Conservation (phyloP, 805 yeast species). For the Barnettozyma sucrosica region DNA sequence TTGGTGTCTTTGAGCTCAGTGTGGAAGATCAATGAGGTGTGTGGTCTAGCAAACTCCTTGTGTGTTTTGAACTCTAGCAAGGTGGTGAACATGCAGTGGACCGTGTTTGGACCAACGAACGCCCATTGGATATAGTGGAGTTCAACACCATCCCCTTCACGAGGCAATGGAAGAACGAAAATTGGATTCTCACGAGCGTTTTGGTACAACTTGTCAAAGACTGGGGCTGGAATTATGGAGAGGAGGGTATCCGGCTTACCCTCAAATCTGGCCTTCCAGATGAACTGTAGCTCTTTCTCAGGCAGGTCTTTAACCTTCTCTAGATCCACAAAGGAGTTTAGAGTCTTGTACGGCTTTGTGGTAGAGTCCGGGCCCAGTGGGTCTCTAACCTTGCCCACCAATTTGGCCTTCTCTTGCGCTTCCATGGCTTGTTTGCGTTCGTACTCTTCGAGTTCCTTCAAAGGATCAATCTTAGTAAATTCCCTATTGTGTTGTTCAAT, state of each 20-base stretch:
- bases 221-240: constrained; percentile 53
- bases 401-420: constrained; percentile 22
- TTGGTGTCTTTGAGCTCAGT: constrained; percentile 60
- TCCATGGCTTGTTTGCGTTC: constrained; percentile 31
- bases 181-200: constrained; percentile 71
- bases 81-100: constrained; percentile 87
- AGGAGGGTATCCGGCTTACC: constrained; percentile 51
- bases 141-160: constrained; percentile 53
- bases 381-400: constrained; percentile 26
- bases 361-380: constrained; percentile 33
- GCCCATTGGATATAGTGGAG: constrained; percentile 93
- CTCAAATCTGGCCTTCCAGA: constrained; percentile 88
- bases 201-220: constrained; percentile 57
- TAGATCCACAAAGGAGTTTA: constrained; percentile 64
- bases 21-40: constrained; percentile 85
- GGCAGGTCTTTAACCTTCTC: constrained; percentile 57
- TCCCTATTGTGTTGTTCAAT: constrained; percentile 51
- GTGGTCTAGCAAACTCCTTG: constrained; percentile 90
- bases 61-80: constrained; percentile 89
- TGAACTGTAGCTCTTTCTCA: constrained; percentile 58
- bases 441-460: constrained; percentile 56
- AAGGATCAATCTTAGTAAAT: constrained; percentile 60
- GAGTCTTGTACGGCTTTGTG: constrained; percentile 60
- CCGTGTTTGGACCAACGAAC: constrained; percentile 75
- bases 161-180: constrained; percentile 88